Evolutionary conservation across 2,329 filamentous ascomycete species (phyloP), one percentile per base, ranked within the genome.

Genomic region (Phaeophleospora eucalypticola): DNA sequence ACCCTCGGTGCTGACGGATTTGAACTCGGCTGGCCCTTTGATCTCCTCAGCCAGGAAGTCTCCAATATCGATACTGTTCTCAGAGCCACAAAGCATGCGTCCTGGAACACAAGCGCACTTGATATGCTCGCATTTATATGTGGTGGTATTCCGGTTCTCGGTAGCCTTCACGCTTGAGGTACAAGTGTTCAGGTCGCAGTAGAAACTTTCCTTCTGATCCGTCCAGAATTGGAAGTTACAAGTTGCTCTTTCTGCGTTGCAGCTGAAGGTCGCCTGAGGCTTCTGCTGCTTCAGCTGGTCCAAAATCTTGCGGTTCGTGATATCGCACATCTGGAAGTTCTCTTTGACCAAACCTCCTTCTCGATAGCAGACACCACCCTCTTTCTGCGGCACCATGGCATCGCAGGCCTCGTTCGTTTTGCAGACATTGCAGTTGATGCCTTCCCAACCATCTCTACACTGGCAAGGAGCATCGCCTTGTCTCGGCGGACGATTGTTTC

Each of bases 171-270:
- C 81, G 41, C 71, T 78, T 60, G 87, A 93, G 14, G 80, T 70
- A 72, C 93, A 98, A 14, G 84, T 84, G 61, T 88, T 82, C 48
- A 98, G 75, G 53, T 86, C 83, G 71, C 94, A 98, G 69, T 95
- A 98, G 74, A 98, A 98, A 1, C 93, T 97, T 70, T 98, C 93
- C 53, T 80, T 77, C 58, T 91, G 81, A 59, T 94, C 90, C 39
- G 98, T 89, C 91, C 93, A 98, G 71, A 98, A 98, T 69, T 98
- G 93, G 59, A 98, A 98, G 65, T 95, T 93, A 64, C 93, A 98
- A 16, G 85, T 82, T 16, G 80, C 75, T 3, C 82, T 76, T 42
- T 86, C 81, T 29, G 80, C 81, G 62, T 90, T 82, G 68, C 93
- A 98, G 21, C 85, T 89, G 65, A 98, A 98, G 1, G 93, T 98